Conservation (phyloP, 2,329 filamentous ascomycete species). For the Xylaria sp. region DNA sequence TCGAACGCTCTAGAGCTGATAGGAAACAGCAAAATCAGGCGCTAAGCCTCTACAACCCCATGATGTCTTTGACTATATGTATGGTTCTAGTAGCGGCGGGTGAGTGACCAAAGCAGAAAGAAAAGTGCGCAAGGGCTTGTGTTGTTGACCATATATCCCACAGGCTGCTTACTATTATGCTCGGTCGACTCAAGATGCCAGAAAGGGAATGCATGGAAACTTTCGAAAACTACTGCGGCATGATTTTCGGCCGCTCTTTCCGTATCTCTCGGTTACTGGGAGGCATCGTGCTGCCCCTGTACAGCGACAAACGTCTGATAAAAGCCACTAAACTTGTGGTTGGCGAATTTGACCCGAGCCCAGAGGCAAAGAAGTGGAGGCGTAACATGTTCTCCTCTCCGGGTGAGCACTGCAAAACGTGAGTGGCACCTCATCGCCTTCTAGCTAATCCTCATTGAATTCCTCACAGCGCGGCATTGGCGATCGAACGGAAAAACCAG, state of each 20-base stretch:
- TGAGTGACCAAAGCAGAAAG: neutral
- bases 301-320: neutral
- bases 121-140: neutral
- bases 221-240: neutral
- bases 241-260: neutral
- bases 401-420: conserved; percentile 10
- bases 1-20: neutral
- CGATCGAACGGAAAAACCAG: conserved; percentile 1
- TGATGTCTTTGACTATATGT: neutral
- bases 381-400: conserved; percentile 9
- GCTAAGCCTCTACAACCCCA: neutral
- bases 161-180: conserved; percentile 1
- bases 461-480: neutral
- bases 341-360: neutral
- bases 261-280: neutral
- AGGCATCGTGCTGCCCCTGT: neutral
- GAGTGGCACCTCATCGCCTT: neutral
- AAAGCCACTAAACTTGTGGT: conserved; percentile 1
- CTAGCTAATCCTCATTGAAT: neutral
- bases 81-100: conserved; percentile 5
- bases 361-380: conserved; percentile 6
- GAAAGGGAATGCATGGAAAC: conserved; percentile 1
- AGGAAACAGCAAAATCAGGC: neutral
- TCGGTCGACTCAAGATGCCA: neutral
- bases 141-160: neutral